Conservation (phyloP, 495 filamentous ascomycete species). For the Talaromyces borbonicus region DNA sequence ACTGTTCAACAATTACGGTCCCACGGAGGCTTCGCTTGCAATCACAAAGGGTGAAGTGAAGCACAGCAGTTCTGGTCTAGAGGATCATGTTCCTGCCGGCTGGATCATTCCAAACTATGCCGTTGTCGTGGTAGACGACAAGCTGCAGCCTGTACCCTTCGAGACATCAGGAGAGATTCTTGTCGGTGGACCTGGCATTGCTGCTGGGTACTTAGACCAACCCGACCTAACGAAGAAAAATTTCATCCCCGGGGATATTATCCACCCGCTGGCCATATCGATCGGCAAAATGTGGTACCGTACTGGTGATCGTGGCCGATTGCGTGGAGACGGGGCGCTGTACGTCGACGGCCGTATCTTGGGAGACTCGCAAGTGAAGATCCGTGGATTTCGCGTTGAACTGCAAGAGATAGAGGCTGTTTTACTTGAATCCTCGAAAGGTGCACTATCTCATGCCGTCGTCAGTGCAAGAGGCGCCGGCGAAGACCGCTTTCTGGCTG, state of each 20-base stretch:
- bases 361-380: conserved; percentile 40
- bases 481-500: no score
- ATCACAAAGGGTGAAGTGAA: conserved; percentile 13
- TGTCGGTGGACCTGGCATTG: conserved; percentile 31
- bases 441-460: no score
- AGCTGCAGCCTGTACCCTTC: conserved; percentile 22
- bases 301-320: conserved; percentile 32
- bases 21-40: conserved; percentile 19
- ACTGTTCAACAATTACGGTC: conserved; percentile 27
- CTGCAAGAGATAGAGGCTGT: no score
- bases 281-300: conserved; percentile 27
- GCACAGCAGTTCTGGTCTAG: conserved; percentile 15
- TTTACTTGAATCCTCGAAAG: no score
- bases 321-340: conserved; percentile 13
- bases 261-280: neutral
- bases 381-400: conserved; percentile 41
- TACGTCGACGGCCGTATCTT: conserved; percentile 27
- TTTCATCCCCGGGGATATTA: conserved; percentile 27
- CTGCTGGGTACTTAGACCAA: conserved; percentile 29
- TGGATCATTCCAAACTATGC: conserved; percentile 29
- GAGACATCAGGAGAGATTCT: conserved; percentile 33
- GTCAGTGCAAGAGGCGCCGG: no score
- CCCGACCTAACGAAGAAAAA: conserved; percentile 13
- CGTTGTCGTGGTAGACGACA: conserved; percentile 33
- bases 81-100: conserved; percentile 10